Base-by-base conservation (phyloP, 331 rosid species). In the Ulmus americana region DNA sequence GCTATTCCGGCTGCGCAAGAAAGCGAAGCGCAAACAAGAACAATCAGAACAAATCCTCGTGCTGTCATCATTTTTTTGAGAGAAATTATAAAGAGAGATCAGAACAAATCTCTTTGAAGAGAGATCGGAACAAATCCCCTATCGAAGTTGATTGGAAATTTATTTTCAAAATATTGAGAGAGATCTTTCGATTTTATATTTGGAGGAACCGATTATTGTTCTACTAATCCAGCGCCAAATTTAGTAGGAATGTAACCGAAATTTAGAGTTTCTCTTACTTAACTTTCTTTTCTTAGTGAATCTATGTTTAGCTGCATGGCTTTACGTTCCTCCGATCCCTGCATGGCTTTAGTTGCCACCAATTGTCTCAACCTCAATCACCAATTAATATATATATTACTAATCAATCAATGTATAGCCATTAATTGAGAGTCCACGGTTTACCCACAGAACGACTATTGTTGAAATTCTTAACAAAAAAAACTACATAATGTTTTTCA, bases 231-330 rank as follows among this genome's bases (percentile, higher is more conserved):
- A 6, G 10, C 7, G 45, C 54, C 46, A 44, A 44, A 45, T 45
- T 44, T 60, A 60, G 50, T 60, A 35, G 18, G n/a, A 10, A 5
- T 8, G 6, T n/a, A 63, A 22, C 55, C 40, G 13, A 22, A 46
- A 63, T 11, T n/a, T 5, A 38, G 20, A 15, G 38, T 45, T 12
- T 47, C n/a, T 20, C 38, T 38, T 6, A 22, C 9, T 22, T 6
- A 5, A 13, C 14, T 12, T 48, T 10, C n/a, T n/a, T 39, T 45
- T 15, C 16, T 20, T 18, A 12, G 3, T 5, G 13, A 22, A 47
- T 28, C 68, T 59, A 49, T 59, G 67, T 69, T 59, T 69, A 40
- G 68, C 13, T 48, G 6, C 14, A 13, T 3, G 35, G 35, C 35
- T 28, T 28, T 60, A 13, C 40, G 46, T 6, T 43, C 14, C 14